Percentiles rank a stretch among this genome's conserved stretches.
phyloP scores from a whole-genome alignment of 306 rosid genomes.

The Trichosanthes cucumerina region DNA sequence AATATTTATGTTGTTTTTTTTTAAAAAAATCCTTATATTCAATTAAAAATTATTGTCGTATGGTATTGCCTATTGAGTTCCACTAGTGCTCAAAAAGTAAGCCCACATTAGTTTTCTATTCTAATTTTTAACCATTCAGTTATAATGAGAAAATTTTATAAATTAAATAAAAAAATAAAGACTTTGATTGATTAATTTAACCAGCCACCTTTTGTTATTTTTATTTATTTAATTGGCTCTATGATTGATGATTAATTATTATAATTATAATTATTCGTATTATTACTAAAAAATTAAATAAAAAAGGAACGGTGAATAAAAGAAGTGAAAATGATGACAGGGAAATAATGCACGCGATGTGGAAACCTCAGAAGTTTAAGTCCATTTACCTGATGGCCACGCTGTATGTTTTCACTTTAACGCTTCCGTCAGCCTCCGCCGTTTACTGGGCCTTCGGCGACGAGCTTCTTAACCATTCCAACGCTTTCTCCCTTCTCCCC shows the following conservation, averaged over 20 bases:
- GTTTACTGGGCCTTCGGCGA: conserved; percentile 98
- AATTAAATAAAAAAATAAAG: too few relatives aligned
- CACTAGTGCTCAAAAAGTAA: not conserved
- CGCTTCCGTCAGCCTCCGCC: conserved; percentile 71
- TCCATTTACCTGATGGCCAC: conserved; percentile 82
- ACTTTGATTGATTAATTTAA: too few relatives aligned
- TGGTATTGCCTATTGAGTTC: not conserved
- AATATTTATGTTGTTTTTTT: not conserved
- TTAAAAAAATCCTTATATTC: not conserved
- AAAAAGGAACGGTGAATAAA: not conserved
- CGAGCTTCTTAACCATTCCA: conserved; percentile 68
- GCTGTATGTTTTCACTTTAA: conserved; percentile 75
- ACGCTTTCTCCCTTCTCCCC: conserved; percentile 92
- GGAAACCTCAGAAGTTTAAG: conserved; percentile 97
- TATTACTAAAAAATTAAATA: not conserved
- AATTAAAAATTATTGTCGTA: not conserved
- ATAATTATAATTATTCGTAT: too few relatives aligned
- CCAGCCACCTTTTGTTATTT: not conserved
- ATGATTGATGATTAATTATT: not conserved
- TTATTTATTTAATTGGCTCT: not conserved
- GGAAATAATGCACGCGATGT: conserved; percentile 98
- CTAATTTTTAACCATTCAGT: too few relatives aligned
- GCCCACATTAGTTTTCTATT: not conserved
- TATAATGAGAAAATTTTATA: too few relatives aligned
- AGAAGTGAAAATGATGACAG: conserved; percentile 27